phyloP scores from a whole-genome alignment of 2,329 filamentous ascomycete genomes.

The Diaporthe australafricana region DNA sequence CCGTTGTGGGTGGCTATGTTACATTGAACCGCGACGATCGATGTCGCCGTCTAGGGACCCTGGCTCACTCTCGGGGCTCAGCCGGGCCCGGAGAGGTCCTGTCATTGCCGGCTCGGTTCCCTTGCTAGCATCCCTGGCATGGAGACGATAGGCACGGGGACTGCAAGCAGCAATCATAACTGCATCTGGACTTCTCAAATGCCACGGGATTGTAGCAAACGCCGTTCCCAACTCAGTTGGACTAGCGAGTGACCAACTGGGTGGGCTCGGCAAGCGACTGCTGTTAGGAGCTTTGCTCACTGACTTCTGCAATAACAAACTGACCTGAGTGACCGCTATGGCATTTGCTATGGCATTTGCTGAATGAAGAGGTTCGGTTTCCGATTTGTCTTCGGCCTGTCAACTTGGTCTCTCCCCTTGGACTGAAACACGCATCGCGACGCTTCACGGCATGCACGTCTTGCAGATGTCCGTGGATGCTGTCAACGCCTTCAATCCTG shows the following conservation, averaged over 20 bases:
- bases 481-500: not conserved
- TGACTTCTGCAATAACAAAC: not conserved
- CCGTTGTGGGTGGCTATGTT: not conserved
- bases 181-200: not conserved
- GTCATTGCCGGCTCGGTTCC: not conserved
- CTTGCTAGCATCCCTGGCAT: not conserved
- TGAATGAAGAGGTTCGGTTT: not conserved
- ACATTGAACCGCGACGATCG: not conserved
- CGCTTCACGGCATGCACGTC: not conserved
- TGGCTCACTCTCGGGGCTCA: not conserved
- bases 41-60: not conserved
- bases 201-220: not conserved
- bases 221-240: not conserved
- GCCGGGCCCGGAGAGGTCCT: not conserved
- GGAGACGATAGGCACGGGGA: not conserved
- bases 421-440: not conserved
- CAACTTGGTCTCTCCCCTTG: not conserved
- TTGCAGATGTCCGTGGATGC: not conserved
- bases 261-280: not conserved
- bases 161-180: not conserved
- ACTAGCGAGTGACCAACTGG: not conserved
- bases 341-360: not conserved
- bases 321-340: not conserved
- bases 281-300: no score
- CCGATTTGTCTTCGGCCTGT: not conserved